Evolutionary conservation across 345 rosid genomes (phyloP).

Genomic region (Citropsis articulata): DNA sequence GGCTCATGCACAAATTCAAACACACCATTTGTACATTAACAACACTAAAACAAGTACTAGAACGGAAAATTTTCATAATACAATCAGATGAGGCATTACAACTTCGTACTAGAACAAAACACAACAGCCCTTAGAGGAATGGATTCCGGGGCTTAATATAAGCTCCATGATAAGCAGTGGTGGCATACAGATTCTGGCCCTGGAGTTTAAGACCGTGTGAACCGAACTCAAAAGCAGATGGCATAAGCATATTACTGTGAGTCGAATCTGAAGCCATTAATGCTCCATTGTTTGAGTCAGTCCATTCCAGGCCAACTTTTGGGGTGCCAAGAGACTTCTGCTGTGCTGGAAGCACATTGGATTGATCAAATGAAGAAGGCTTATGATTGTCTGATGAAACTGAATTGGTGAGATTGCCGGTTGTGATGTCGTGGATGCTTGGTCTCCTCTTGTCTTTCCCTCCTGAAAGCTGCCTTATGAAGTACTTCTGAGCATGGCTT

Average conservation of each 20-base stretch:
- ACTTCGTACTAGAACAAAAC: background rate
- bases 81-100: background rate
- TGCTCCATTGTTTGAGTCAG: conserved; percentile 23
- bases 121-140: conserved; percentile 26
- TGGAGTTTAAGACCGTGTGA: conserved; percentile 29
- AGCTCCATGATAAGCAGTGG: conserved; percentile 25
- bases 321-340: conserved; percentile 23
- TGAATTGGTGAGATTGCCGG: conserved; percentile 44
- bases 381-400: conserved; percentile 15
- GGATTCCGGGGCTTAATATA: conserved; percentile 25
- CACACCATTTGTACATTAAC: conserved; percentile 6
- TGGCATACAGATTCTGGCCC: conserved; percentile 29
- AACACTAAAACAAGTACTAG: background rate
- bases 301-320: conserved; percentile 25
- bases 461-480: conserved; percentile 79
- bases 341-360: conserved; percentile 14
- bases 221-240: conserved; percentile 31
- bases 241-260: conserved; percentile 24
- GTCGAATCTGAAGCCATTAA: conserved; percentile 25
- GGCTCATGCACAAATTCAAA: conserved; percentile 1
- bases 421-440: conserved; percentile 92
- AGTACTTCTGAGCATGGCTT: conserved; percentile 98
- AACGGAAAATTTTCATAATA: background rate
- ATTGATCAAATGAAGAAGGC: conserved; percentile 14
- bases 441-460: conserved; percentile 88